Conservation (phyloP, 2,329 filamentous ascomycete species). For the Alternaria longipes region DNA sequence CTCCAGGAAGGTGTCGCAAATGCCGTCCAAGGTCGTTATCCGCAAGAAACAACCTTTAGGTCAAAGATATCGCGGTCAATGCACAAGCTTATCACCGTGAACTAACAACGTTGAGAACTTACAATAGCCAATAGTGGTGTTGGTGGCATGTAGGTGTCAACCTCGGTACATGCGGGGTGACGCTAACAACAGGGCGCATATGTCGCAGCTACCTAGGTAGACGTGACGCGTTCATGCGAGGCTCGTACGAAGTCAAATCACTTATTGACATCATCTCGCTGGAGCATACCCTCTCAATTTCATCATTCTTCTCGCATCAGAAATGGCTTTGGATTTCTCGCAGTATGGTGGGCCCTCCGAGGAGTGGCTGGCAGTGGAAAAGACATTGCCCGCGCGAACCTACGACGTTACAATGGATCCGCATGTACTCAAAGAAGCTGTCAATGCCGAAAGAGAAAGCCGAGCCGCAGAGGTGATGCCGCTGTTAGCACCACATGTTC, state of each 20-base stretch:
- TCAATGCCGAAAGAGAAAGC: slow-evolving; percentile 37
- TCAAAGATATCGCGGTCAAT: neutral
- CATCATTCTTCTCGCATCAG: neutral
- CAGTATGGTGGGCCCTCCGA: slow-evolving; percentile 28
- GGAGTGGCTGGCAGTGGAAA: slow-evolving; percentile 47
- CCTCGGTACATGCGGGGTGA: slow-evolving; percentile 16
- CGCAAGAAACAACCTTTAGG: neutral
- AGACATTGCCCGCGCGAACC: slow-evolving; percentile 33
- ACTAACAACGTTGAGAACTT: slow-evolving; percentile 14
- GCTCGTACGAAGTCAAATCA: neutral
- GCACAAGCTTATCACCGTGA: neutral
- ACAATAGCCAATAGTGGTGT: neutral
- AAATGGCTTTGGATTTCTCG: slow-evolving; percentile 13
- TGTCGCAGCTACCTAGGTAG: neutral
- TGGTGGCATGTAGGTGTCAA: slow-evolving; percentile 2
- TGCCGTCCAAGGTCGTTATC: neutral
- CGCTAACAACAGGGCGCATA: slow-evolving; percentile 21
- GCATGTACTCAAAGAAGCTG: slow-evolving; percentile 19
- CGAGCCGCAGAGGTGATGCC: slow-evolving; percentile 31
- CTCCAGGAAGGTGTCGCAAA: neutral
- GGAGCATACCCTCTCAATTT: no score
- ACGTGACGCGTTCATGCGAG: neutral
- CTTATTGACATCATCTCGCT: neutral
- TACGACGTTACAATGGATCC: slow-evolving; percentile 36
- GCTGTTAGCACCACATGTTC: slow-evolving; percentile 33